Evolutionary conservation across 345 rosid genomes (phyloP).

Genomic region (Moringa oleifera): DNA sequence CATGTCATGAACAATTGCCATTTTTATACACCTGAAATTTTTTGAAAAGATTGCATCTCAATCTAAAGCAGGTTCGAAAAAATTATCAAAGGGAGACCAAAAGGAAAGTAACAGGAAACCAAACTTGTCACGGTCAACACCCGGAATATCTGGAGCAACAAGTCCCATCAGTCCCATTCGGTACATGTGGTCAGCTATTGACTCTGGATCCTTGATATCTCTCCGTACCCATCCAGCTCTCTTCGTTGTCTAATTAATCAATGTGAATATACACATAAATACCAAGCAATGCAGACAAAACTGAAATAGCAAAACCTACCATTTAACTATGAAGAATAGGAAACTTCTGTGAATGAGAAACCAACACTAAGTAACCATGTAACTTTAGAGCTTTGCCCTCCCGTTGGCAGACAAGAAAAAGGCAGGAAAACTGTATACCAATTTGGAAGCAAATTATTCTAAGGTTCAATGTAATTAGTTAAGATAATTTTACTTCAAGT

Average conservation of each 20-base stretch:
- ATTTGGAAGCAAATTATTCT: background rate
- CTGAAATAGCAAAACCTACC: background rate
- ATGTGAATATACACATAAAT: background rate
- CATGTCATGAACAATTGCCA: conserved; percentile 93
- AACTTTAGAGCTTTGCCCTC: background rate
- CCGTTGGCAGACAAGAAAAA: background rate
- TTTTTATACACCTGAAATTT: conserved; percentile 74
- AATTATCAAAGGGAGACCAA: background rate
- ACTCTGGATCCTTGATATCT: conserved; percentile 74
- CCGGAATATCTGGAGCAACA: conserved; percentile 69
- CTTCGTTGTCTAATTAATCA: conserved; percentile 60
- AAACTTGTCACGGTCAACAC: conserved; percentile 81
- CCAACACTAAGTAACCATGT: background rate
- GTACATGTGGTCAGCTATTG: conserved; percentile 89
- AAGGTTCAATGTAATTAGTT: background rate
- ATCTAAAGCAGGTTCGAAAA: background rate
- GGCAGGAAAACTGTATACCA: background rate
- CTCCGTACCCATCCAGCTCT: conserved; percentile 87
- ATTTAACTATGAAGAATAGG: background rate
- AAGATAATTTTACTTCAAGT: too few species aligned
- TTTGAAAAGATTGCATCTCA: background rate
- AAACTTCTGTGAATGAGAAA: conserved; percentile 1
- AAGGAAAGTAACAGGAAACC: conserved; percentile 4
- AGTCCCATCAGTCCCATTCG: conserved; percentile 96
- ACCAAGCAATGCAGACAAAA: background rate